A percentile compares a stretch with the other conserved stretches of the same genome.
Conservation (phyloP, 768 basidiomycete species). For the Clavulina sp. region DNA sequence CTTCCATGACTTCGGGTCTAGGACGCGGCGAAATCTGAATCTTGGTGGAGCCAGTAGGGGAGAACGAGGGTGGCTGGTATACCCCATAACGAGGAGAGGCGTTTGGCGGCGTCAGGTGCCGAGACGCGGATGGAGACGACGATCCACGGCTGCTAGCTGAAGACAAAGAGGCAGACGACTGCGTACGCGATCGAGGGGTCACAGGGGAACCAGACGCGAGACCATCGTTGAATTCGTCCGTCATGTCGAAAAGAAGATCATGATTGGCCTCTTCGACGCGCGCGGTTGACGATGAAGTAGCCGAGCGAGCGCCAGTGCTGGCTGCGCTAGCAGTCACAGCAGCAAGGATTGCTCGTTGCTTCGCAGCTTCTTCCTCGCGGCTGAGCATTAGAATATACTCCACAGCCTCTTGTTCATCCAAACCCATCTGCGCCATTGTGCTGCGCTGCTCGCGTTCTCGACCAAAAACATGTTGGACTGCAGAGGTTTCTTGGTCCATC, state of each 20-base stretch:
- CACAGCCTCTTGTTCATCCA: conserved; percentile 56
- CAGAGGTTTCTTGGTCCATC: conserved; percentile 32
- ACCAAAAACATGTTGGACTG: conserved; percentile 23
- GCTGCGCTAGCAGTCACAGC: no score
- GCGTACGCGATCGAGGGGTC: no score
- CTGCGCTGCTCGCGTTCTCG: conserved; percentile 41
- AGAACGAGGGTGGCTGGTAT: conserved; percentile 7
- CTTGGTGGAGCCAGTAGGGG: conserved; percentile 23
- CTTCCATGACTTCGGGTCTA: conserved; percentile 38
- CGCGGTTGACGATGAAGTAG: no score
- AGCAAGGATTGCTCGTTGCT: no score
- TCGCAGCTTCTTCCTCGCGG: conserved; percentile 46
- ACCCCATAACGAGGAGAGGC: conserved; percentile 13
- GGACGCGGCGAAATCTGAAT: conserved; percentile 37
- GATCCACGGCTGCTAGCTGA: no score
- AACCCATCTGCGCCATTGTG: conserved; percentile 42
- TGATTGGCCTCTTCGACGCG: no score
- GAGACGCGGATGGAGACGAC: conserved; percentile 13
- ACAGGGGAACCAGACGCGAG: no score
- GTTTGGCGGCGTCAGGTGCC: conserved; percentile 15
- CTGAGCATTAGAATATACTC: conserved; percentile 76
- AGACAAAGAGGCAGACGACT: no score
- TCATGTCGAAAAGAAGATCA: no score
- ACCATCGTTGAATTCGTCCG: no score
- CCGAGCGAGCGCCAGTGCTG: no score